These are phyloP conservation scores for Colletotrichum salicis DNA, from an alignment of 2,329 filamentous ascomycete genomes.

Conservation along the genomic window DNA sequence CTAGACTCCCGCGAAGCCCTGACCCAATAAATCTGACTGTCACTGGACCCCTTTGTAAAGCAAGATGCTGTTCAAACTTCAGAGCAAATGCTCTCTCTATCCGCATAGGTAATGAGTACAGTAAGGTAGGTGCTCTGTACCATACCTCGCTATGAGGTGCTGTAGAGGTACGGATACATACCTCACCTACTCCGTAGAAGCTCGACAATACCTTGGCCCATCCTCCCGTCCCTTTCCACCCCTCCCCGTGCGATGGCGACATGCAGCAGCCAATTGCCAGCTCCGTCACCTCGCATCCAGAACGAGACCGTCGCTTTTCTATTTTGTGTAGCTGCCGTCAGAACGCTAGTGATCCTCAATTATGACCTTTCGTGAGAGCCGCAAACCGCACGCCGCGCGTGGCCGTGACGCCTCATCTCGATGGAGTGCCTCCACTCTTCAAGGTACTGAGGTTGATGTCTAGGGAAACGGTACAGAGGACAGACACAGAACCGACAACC, in stretches of 20 bases:
- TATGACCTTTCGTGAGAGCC: neutral
- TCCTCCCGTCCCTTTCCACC: neutral
- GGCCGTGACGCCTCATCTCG: neutral
- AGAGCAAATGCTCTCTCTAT: no score
- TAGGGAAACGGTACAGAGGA: neutral
- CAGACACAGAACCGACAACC: no score
- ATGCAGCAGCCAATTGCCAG: slow-evolving; percentile 17
- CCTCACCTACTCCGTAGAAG: no score
- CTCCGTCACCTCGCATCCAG: slow-evolving; percentile 6
- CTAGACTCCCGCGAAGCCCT: neutral
- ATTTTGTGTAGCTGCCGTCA: slow-evolving; percentile 10
- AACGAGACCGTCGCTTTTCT: neutral
- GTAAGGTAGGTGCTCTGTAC: no score
- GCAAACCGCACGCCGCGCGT: neutral
- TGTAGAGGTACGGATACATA: neutral
- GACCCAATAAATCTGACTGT: neutral
- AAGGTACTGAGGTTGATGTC: no score
- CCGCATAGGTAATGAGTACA: no score
- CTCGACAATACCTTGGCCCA: neutral
- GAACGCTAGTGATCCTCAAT: slow-evolving; percentile 6
- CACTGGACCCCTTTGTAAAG: neutral
- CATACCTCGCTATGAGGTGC: no score
- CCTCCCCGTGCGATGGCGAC: slow-evolving; percentile 16
- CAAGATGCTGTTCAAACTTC: neutral
- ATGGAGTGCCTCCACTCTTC: neutral